Conservation (phyloP, 2,329 filamentous ascomycete species). For the Trichothecium sympodiale region DNA sequence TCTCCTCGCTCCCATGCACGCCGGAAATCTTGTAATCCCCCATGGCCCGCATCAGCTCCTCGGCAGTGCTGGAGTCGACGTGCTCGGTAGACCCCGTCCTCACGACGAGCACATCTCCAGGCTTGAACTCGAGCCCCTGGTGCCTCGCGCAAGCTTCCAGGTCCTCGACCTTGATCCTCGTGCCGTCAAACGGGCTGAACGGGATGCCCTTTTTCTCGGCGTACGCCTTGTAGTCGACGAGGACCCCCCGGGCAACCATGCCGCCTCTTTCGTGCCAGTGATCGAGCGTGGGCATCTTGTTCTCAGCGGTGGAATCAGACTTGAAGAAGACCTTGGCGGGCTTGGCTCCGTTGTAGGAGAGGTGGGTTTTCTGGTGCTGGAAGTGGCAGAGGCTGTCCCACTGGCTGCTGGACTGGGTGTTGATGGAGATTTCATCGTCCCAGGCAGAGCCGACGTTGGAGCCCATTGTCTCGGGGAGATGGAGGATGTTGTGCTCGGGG, state of each 20-base stretch:
- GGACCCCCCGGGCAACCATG: slow-evolving; percentile 41
- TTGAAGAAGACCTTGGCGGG: slow-evolving; percentile 2
- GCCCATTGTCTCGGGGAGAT: slow-evolving; percentile 14
- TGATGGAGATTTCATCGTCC: slow-evolving; percentile 33
- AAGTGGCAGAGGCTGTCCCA: slow-evolving; percentile 44
- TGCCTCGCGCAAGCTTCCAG: slow-evolving; percentile 46
- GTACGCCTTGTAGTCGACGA: slow-evolving; percentile 43
- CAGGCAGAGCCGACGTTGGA: slow-evolving; percentile 18
- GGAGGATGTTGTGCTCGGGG: slow-evolving; percentile 23
- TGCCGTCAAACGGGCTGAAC: slow-evolving; percentile 38
- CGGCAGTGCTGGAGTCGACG: slow-evolving; percentile 33
- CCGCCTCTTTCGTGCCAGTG: slow-evolving; percentile 42
- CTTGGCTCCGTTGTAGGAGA: slow-evolving; percentile 38
- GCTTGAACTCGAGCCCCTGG: slow-evolving; percentile 51
- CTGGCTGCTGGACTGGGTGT: slow-evolving; percentile 43
- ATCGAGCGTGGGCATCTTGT: slow-evolving; percentile 26
- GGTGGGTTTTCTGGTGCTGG: slow-evolving; percentile 27
- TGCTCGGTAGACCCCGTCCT: slow-evolving; percentile 51
- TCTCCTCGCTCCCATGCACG: slow-evolving; percentile 34
- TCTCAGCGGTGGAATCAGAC: slow-evolving; percentile 13
- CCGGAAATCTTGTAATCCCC: slow-evolving; percentile 18
- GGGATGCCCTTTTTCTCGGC: slow-evolving; percentile 36
- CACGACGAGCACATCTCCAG: slow-evolving; percentile 57
- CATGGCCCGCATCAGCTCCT: slow-evolving; percentile 14
- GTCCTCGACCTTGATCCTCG: slow-evolving; percentile 41